These are phyloP conservation scores for Syncephalis fuscata DNA, from an alignment of 371 early-diverging fungal species.

Conservation along the genomic window DNA sequence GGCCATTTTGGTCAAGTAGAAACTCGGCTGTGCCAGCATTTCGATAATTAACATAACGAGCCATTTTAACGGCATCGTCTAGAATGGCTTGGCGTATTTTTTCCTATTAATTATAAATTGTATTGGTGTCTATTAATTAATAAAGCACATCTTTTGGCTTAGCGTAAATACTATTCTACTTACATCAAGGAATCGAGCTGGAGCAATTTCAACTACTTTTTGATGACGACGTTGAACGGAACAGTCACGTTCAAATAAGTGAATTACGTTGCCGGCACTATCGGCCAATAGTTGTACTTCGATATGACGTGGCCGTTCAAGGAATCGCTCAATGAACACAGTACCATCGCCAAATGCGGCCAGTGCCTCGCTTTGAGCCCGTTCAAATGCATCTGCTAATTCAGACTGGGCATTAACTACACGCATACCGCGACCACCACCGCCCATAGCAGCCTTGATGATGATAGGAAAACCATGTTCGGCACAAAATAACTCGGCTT, in stretches of 20 bases:
- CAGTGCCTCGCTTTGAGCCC: conserved; percentile 76
- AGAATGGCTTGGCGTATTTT: conserved; percentile 62
- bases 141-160: neutral
- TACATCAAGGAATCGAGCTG: conserved; percentile 24
- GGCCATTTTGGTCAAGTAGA: conserved; percentile 71
- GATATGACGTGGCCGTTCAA: conserved; percentile 88
- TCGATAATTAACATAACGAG: conserved; percentile 74
- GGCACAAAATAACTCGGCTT: conserved; percentile 56
- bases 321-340: conserved; percentile 84
- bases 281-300: conserved; percentile 95
- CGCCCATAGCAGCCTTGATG: conserved; percentile 94
- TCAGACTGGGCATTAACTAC: conserved; percentile 56
- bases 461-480: conserved; percentile 86
- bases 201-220: conserved; percentile 93
- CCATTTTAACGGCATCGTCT: conserved; percentile 81
- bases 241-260: conserved; percentile 92
- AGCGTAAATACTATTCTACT: conserved; percentile 1
- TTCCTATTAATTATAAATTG: conserved; percentile 5
- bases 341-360: conserved; percentile 91
- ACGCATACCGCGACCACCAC: conserved; percentile 97
- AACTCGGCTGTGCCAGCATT: conserved; percentile 98
- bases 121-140: too few species aligned
- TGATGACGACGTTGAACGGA: conserved; percentile 96
- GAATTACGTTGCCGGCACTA: conserved; percentile 70
- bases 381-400: conserved; percentile 53